phyloP scores from a whole-genome alignment of 1,284 basidiomycete genomes.

The Tilletia indica region DNA sequence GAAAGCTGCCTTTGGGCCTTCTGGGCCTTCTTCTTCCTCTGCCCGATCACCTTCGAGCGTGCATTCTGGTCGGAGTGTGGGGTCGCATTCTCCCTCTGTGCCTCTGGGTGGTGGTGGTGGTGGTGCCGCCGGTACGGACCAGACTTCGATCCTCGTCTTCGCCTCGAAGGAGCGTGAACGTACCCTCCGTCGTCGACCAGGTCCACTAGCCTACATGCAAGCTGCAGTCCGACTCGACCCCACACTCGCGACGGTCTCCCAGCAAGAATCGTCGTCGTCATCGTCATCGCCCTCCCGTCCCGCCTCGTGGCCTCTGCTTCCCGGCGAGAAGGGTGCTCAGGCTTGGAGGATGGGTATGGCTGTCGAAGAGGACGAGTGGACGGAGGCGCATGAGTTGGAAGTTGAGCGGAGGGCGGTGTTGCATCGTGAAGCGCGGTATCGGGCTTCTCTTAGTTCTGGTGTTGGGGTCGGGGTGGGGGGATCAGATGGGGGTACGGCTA shows the following conservation, averaged over 20 bases:
- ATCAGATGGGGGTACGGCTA: background rate
- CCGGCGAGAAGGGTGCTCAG: constrained; percentile 5
- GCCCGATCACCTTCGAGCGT: constrained; percentile 3
- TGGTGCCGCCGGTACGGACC: background rate
- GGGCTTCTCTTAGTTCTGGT: background rate
- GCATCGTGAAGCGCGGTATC: constrained; percentile 4
- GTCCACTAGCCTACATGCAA: constrained; percentile 13
- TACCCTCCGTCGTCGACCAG: constrained; percentile 2
- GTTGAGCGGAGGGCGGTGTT: background rate
- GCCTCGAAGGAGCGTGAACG: constrained; percentile 13
- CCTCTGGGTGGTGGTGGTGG: background rate
- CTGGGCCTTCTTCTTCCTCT: background rate
- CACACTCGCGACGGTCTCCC: background rate
- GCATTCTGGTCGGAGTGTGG: background rate
- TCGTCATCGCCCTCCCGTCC: background rate
- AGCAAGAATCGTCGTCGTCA: background rate
- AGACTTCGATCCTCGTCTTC: constrained; percentile 1
- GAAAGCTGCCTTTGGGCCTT: background rate
- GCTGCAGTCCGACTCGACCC: constrained; percentile 13
- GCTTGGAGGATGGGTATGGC: constrained; percentile 5
- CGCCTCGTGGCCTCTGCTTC: background rate
- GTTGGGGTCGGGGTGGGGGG: background rate
- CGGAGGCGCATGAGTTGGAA: background rate
- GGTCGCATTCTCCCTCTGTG: background rate
- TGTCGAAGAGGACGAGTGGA: constrained; percentile 13